phyloP scores from a whole-genome alignment of 208 protist genomes.

The Leishmania gerbilli region DNA sequence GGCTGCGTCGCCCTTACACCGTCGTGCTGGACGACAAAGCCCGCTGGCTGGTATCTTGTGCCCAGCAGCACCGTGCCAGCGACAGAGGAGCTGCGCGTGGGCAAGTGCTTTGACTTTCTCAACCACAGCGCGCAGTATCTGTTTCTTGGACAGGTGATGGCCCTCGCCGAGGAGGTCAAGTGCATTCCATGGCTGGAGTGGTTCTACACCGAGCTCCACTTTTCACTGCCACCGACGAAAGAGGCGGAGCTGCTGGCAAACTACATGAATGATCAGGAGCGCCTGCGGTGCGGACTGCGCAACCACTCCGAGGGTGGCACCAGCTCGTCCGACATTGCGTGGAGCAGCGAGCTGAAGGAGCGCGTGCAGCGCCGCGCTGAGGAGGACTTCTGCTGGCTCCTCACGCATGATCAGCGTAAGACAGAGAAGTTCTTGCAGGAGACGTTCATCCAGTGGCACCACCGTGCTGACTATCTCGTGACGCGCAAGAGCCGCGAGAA shows the following conservation, averaged over 20 bases:
- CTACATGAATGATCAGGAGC: conserved; percentile 90
- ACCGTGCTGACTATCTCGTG: conserved; percentile 89
- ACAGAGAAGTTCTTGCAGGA: conserved; percentile 84
- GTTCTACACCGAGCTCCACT: conserved; percentile 82
- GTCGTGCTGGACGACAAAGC: conserved; percentile 60
- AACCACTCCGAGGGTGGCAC: conserved; percentile 68
- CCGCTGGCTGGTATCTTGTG: conserved; percentile 68
- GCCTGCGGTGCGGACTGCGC: conserved; percentile 70
- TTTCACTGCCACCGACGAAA: conserved; percentile 67
- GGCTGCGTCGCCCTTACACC: conserved; percentile 44
- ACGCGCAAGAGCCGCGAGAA: conserved; percentile 88
- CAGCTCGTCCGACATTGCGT: conserved; percentile 59
- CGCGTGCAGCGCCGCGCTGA: conserved; percentile 54
- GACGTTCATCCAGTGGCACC: conserved; percentile 87
- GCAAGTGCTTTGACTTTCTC: conserved; percentile 80
- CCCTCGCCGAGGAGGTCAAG: conserved; percentile 75
- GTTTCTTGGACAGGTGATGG: conserved; percentile 82
- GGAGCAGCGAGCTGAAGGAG: conserved; percentile 67
- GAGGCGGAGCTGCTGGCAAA: conserved; percentile 72
- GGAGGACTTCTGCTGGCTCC: conserved; percentile 84
- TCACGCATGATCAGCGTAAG: conserved; percentile 70
- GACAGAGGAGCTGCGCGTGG: conserved; percentile 57
- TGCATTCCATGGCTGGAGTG: conserved; percentile 79
- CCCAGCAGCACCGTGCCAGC: conserved; percentile 44
- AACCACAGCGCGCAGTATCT: conserved; percentile 82